Evolutionary conservation across 306 rosid genomes (phyloP).

Genomic region (Mimosa bimucronata): DNA sequence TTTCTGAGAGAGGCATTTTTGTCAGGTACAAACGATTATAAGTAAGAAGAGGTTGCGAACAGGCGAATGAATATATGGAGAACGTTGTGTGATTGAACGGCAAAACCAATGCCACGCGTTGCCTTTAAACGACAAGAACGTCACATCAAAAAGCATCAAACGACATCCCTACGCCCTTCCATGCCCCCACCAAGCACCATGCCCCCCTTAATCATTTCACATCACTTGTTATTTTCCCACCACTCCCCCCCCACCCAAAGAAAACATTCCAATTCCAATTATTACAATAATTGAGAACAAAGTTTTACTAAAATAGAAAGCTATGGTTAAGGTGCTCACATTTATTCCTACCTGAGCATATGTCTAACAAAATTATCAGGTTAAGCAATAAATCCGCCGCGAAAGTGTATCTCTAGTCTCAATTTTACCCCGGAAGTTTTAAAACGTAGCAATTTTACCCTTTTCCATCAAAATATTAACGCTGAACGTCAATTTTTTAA

Average conservation of each 20-base stretch:
- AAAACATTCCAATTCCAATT: neutral
- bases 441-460: no score
- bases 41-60: neutral
- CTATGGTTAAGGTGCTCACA: no score
- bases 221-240: neutral
- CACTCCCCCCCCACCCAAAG: neutral
- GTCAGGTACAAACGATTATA: neutral
- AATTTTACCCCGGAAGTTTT: no score
- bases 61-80: neutral
- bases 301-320: neutral
- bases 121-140: neutral
- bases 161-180: neutral
- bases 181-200: neutral
- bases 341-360: no score
- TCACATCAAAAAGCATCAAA: neutral
- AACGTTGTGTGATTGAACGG: neutral
- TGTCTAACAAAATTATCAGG: no score
- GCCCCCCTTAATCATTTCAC: neutral
- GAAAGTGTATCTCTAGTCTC: no score
- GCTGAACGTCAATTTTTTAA: no score
- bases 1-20: neutral
- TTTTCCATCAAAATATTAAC: no score
- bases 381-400: no score
- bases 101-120: neutral
- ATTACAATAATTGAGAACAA: neutral